A percentile compares a stretch with the other conserved stretches of the same genome.
Evolutionary conservation across 371 early-diverging fungal species (phyloP).

Genomic region (Rhizopus arrhizus): DNA sequence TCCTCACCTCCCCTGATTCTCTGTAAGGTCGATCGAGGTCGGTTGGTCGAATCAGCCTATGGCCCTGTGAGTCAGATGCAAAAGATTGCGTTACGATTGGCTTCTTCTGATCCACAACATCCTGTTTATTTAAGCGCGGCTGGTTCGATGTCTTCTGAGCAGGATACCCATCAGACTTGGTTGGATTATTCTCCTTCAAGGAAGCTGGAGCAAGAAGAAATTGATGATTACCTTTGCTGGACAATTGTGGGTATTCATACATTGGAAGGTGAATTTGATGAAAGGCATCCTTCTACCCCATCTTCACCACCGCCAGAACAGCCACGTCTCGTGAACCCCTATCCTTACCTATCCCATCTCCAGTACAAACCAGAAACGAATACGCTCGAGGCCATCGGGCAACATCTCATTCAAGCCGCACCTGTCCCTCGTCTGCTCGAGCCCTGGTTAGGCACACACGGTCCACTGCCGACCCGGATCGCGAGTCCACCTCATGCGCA

Average conservation of each 20-base stretch:
- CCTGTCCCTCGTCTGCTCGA: conserved; percentile 30
- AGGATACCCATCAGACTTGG: conserved; percentile 32
- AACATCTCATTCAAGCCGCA: conserved; percentile 33
- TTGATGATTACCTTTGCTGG: conserved; percentile 85
- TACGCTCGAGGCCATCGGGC: conserved; percentile 32
- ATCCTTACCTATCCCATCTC: conserved; percentile 35
- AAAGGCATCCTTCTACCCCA: conserved; percentile 46
- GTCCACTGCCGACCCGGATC: conserved; percentile 26
- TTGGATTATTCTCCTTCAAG: conserved; percentile 36
- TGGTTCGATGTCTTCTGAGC: conserved; percentile 18
- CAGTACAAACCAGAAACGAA: conserved; percentile 30
- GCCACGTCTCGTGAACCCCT: conserved; percentile 40
- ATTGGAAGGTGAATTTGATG: conserved; percentile 57
- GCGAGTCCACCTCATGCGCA: conserved; percentile 30
- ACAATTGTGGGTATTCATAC: conserved; percentile 75
- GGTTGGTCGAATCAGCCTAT: conserved; percentile 60
- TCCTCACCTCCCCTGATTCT: conserved; percentile 75
- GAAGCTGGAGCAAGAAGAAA: conserved; percentile 25
- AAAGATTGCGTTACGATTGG: conserved; percentile 75
- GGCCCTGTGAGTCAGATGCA: conserved; percentile 88
- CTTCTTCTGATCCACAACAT: conserved; percentile 18
- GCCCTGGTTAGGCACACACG: conserved; percentile 49
- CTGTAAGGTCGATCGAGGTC: conserved; percentile 79
- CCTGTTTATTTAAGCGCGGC: conserved; percentile 41
- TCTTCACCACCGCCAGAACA: conserved; percentile 16